Conservation (phyloP, 1,284 basidiomycete species). For the Moesziomyces antarcticus region DNA sequence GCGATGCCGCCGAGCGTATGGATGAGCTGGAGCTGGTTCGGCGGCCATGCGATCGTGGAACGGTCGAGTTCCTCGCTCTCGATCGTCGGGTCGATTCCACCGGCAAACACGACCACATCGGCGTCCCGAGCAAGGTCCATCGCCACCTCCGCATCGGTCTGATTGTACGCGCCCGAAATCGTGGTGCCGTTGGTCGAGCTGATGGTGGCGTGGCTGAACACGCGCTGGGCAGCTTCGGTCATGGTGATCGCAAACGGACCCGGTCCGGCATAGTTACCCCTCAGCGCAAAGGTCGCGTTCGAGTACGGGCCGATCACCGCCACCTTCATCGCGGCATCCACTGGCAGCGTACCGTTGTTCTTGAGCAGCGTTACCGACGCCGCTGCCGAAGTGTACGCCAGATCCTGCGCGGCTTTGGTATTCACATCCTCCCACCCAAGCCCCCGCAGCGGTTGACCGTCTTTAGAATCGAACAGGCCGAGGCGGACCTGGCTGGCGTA, state of each 20-base stretch:
- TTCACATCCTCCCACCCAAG: slow-evolving; percentile 26
- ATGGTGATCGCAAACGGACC: slow-evolving; percentile 13
- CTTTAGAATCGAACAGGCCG: slow-evolving; percentile 16
- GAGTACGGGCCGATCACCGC: slow-evolving; percentile 25
- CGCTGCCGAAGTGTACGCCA: slow-evolving; percentile 13
- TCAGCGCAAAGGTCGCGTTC: slow-evolving; percentile 15
- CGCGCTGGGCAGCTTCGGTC: slow-evolving; percentile 4
- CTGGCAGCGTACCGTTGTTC: slow-evolving; percentile 6
- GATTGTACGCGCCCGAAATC: background rate
- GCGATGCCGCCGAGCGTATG: background rate
- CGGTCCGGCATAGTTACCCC: slow-evolving; percentile 23
- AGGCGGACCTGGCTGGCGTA: slow-evolving; percentile 18
- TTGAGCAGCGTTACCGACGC: slow-evolving; percentile 17
- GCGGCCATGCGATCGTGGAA: slow-evolving; percentile 11
- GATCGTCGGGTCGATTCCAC: slow-evolving; percentile 18
- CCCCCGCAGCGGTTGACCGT: slow-evolving; percentile 16
- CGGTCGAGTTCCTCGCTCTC: slow-evolving; percentile 21
- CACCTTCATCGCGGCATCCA: slow-evolving; percentile 1
- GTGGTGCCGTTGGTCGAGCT: slow-evolving; percentile 20
- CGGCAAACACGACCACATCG: slow-evolving; percentile 18
- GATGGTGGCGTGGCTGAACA: background rate
- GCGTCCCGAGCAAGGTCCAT: background rate
- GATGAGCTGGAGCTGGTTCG: slow-evolving; percentile 24
- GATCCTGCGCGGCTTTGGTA: slow-evolving; percentile 6
- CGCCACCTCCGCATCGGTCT: background rate